Percentiles rank a stretch among this genome's conserved stretches.
Conservation (phyloP, 2,329 filamentous ascomycete species). For the Penicillium sp. region DNA sequence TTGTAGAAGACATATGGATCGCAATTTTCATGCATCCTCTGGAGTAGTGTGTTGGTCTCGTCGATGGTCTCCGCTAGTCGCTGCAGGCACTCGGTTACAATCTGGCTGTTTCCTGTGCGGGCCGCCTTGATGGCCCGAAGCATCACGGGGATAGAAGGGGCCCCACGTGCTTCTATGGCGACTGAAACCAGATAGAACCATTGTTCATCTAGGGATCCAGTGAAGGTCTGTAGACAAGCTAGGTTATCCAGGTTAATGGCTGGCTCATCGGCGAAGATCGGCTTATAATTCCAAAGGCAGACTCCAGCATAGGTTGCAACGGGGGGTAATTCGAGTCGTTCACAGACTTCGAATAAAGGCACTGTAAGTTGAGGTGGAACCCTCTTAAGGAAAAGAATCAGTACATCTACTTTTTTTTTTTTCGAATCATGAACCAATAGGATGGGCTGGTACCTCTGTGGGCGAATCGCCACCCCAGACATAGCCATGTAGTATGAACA, state of each 20-base stretch:
- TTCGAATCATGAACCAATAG: not conserved
- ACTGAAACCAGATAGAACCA: conserved; percentile 98
- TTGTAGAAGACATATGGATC: conserved; percentile 93
- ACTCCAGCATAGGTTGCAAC: conserved; percentile 90
- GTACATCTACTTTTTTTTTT: not conserved
- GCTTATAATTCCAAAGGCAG: conserved; percentile 94
- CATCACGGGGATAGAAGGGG: conserved; percentile 79
- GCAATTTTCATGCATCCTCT: conserved; percentile 90
- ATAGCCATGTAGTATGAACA: conserved; percentile 74
- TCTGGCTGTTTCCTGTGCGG: conserved; percentile 57
- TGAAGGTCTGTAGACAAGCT: conserved; percentile 79
- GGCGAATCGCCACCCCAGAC: conserved; percentile 77
- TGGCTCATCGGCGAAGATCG: conserved; percentile 72
- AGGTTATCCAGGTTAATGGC: conserved; percentile 81
- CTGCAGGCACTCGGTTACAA: conserved; percentile 67
- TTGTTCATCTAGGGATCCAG: conserved; percentile 87
- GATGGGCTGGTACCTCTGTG: conserved; percentile 49
- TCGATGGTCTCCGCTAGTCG: conserved; percentile 79
- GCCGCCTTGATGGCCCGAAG: conserved; percentile 75
- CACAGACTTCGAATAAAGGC: conserved; percentile 68
- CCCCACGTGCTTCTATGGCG: conserved; percentile 86
- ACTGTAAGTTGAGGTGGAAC: conserved; percentile 75
- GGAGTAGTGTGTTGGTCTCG: conserved; percentile 67
- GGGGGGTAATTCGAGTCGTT: conserved; percentile 72
- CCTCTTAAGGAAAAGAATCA: conserved; percentile 31